These are phyloP conservation scores for Pyrenopolyporus hunteri DNA, from an alignment of 495 filamentous ascomycete genomes.

Conservation along the genomic window DNA sequence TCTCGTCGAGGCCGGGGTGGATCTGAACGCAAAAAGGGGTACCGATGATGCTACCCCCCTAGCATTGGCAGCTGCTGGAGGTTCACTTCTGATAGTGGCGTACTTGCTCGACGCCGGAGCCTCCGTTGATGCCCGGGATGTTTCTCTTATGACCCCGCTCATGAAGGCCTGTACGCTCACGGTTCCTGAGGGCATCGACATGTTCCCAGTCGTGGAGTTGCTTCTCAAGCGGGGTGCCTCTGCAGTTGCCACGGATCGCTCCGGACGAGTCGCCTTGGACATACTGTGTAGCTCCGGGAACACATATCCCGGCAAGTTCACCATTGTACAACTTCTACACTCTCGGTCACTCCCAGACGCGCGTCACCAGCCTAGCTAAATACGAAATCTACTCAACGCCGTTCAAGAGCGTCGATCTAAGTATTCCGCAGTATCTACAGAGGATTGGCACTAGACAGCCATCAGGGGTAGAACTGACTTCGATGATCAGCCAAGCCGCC, in stretches of 20 bases:
- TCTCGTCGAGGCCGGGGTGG: slow-evolving; percentile 2
- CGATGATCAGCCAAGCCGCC: slow-evolving; percentile 4
- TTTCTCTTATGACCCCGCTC: slow-evolving; percentile 1
- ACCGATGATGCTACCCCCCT: not conserved
- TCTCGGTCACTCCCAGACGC: not conserved
- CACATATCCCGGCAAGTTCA: not conserved
- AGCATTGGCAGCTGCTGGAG: not conserved
- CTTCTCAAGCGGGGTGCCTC: slow-evolving; percentile 15
- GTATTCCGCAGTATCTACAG: not conserved
- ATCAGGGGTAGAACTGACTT: not conserved
- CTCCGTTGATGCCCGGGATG: slow-evolving; percentile 8
- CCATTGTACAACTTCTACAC: slow-evolving; percentile 2
- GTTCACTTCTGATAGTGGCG: slow-evolving; percentile 2
- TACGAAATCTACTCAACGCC: not conserved
- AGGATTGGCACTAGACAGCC: not conserved
- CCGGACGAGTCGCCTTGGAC: not conserved
- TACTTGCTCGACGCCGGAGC: slow-evolving; percentile 38
- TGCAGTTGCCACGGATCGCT: not conserved
- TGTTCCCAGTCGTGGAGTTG: not conserved
- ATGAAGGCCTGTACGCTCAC: slow-evolving; percentile 2
- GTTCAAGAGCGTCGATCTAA: not conserved
- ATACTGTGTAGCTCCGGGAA: not conserved
- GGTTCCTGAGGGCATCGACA: not conserved
- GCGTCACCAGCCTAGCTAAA: not conserved
- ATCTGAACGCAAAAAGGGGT: slow-evolving; percentile 4